Evolutionary conservation across 495 filamentous ascomycete species (phyloP), one percentile per base, ranked within the genome.

Genomic region (Trichoderma reesei): DNA sequence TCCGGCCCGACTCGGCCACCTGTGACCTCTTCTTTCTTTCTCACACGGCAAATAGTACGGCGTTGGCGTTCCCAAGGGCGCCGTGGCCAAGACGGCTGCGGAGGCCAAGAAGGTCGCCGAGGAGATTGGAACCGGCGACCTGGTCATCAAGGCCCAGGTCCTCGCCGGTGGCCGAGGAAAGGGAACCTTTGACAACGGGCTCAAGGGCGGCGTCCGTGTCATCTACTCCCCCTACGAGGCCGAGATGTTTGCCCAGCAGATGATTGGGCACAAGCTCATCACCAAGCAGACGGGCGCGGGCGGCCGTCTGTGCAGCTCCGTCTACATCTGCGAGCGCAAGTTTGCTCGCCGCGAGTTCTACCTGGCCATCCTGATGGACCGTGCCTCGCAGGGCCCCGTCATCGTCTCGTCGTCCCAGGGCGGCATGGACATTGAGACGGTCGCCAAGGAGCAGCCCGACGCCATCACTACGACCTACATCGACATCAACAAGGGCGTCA

Each of bases 111-210:
- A 84, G 67, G 84, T 96, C 68, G 94, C 94, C 42, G 92, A 91
- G 79, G 79, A 86, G 64, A 91, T 98, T 72, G 90, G 87, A 69
- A 90, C 88, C 69, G 94, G 96, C 72, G 94, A 98, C 73, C 90
- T 97, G 88, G 94, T 98, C 67, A 97, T 98, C 83, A 98, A 98
- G 85, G 94, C 94, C 64, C 94, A 98, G 82, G 95, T 98, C 60
- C 87, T 98, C 51, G 94, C 94, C 72, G 94, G 94, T 76, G 94
- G 94, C 64, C 88, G 94, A 79, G 94, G 94, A 72, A 98, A 98
- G 82, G 94, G 94, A 68, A 87, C 83, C 65, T 98, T 98, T 74
- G 92, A 96, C 78, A 98, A 97, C 79, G 94, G 94, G 67, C 86
- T 97, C 72, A 98, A 98, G 84, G 94, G 94, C 74, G 94, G 94